A percentile compares a stretch with the other conserved stretches of the same genome.
phyloP scores from a whole-genome alignment of 2,329 filamentous ascomycete genomes.

The Colletotrichum lindemuthianum region DNA sequence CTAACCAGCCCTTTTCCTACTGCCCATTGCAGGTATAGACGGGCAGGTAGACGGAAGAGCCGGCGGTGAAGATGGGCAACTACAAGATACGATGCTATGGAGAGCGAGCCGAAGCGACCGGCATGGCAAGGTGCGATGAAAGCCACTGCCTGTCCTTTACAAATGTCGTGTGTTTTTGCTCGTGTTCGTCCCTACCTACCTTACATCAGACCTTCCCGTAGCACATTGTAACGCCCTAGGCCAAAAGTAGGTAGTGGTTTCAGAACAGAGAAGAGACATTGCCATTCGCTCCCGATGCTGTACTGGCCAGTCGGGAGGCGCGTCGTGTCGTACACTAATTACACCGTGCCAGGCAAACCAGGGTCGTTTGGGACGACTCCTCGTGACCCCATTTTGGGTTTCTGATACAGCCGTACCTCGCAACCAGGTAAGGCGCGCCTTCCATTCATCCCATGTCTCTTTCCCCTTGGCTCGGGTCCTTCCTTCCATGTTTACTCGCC shows the following conservation, averaged over 20 bases:
- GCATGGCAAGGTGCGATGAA: neutral
- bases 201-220: too few relatives aligned
- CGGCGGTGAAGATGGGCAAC: conserved; percentile 19
- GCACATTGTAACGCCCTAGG: too few relatives aligned
- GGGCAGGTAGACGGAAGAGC: conserved; percentile 2
- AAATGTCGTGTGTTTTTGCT: neutral
- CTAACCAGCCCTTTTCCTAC: neutral
- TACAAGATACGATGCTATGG: conserved; percentile 7
- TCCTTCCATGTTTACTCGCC: neutral
- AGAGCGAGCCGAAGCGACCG: conserved; percentile 5
- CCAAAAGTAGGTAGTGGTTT: too few relatives aligned
- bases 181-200: neutral
- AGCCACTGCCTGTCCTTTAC: too few relatives aligned
- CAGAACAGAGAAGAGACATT: too few relatives aligned
- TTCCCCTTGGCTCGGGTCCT: neutral
- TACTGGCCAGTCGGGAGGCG: neutral
- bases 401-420: conserved; percentile 1
- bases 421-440: too few relatives aligned
- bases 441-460: neutral
- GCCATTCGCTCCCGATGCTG: neutral
- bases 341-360: neutral
- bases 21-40: neutral
- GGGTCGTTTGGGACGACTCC: conserved; percentile 29
- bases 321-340: neutral
- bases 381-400: conserved; percentile 30